Conservation (phyloP, 2,329 filamentous ascomycete genomes). For the Microsporum ferrugineum region DNA sequence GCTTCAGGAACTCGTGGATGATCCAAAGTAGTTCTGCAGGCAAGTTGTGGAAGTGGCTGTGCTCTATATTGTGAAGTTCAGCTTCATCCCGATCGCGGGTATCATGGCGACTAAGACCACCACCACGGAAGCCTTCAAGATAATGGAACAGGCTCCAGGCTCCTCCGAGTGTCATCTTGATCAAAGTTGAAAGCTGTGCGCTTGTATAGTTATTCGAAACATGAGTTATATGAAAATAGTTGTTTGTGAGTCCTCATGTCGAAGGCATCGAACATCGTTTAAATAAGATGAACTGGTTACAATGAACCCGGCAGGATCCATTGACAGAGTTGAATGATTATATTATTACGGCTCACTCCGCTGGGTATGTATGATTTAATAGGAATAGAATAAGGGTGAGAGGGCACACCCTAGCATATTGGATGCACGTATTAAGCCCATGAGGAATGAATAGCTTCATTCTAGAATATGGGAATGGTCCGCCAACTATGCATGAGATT, state of each 20-base stretch:
- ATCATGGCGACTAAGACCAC: not conserved
- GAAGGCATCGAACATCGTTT: not conserved
- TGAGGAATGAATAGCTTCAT: not conserved
- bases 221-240: not conserved
- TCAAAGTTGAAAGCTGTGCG: not conserved
- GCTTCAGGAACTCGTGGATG: not conserved
- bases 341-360: not conserved
- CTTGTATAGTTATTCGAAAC: not conserved
- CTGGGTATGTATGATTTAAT: not conserved
- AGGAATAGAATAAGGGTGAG: not conserved
- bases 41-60: conserved; percentile 6
- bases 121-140: not conserved
- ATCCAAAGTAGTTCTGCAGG: conserved; percentile 1
- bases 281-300: not conserved
- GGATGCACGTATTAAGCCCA: not conserved
- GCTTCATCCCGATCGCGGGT: not conserved
- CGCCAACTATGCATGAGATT: no score
- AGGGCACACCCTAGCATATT: not conserved
- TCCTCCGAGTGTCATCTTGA: not conserved
- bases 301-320: not conserved
- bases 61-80: not conserved
- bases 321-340: not conserved
- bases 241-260: not conserved
- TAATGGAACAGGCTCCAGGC: not conserved
- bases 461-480: not conserved